Evolutionary conservation across 2,329 filamentous ascomycete species (phyloP).

Genomic region (Cladorrhinum sp.): DNA sequence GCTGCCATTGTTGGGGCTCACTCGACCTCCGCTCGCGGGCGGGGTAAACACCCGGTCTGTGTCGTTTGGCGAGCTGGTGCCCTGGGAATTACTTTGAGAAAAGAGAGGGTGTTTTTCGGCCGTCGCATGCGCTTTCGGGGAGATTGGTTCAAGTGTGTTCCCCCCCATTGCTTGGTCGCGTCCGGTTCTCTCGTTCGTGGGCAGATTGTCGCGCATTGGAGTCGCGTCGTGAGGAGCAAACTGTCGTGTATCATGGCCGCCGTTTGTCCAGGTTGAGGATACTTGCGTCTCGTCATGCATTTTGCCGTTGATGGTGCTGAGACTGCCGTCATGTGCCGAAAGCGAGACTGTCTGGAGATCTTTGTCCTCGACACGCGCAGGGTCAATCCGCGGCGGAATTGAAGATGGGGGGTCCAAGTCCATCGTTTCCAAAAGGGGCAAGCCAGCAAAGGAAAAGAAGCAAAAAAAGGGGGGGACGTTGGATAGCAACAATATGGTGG

Average conservation of each 20-base stretch:
- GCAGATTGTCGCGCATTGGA: slow-evolving; percentile 17
- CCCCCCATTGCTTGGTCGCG: slow-evolving; percentile 10
- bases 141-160: slow-evolving; percentile 3
- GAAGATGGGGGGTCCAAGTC: slow-evolving; percentile 24
- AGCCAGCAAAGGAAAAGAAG: too few relatives aligned
- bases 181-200: slow-evolving; percentile 14
- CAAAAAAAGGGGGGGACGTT: background rate
- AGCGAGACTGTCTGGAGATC: slow-evolving; percentile 17
- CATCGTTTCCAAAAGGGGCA: slow-evolving; percentile 18
- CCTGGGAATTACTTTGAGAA: slow-evolving; percentile 44
- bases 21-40: slow-evolving; percentile 41
- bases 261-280: slow-evolving; percentile 12
- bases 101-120: slow-evolving; percentile 20
- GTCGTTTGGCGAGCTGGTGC: slow-evolving; percentile 39
- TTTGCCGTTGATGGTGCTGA: slow-evolving; percentile 18
- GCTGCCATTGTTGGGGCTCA: slow-evolving; percentile 39
- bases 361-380: slow-evolving; percentile 24
- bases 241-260: slow-evolving; percentile 14
- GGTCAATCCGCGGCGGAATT: slow-evolving; percentile 23
- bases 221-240: slow-evolving; percentile 24
- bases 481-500: slow-evolving; percentile 2
- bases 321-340: slow-evolving; percentile 13
- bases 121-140: slow-evolving; percentile 6
- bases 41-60: slow-evolving; percentile 44
- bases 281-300: slow-evolving; percentile 25